These are phyloP conservation scores for Arabidopsis hybrid DNA, from an alignment of 441 rosid genomes.

Conservation along the genomic window DNA sequence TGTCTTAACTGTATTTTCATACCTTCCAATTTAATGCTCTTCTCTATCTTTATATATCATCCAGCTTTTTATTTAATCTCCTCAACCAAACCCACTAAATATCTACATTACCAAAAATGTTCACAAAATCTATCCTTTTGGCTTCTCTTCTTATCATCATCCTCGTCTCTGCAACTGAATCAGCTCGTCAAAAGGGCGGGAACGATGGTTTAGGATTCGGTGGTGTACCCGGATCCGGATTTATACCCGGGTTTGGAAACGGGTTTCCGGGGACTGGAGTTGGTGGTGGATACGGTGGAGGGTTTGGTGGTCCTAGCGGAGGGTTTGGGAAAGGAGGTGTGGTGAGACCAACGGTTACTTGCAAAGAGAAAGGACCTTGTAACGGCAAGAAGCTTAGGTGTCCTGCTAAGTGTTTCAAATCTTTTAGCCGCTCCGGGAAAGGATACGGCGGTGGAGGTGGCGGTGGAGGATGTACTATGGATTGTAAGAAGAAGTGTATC, in stretches of 20 bases:
- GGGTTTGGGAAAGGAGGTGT: slow-evolving; percentile 72
- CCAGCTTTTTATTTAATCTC: slow-evolving; percentile 6
- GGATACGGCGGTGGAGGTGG: slow-evolving; percentile 94
- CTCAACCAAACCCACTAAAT: slow-evolving; percentile 18
- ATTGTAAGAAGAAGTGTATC: slow-evolving; percentile 90
- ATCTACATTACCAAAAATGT: slow-evolving; percentile 41
- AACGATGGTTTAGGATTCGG: slow-evolving; percentile 55
- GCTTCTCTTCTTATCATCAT: slow-evolving; percentile 46
- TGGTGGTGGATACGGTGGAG: slow-evolving; percentile 80
- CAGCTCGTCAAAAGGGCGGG: slow-evolving; percentile 54
- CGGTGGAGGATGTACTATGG: slow-evolving; percentile 93
- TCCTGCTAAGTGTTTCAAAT: slow-evolving; percentile 91
- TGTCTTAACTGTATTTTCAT: slow-evolving; percentile 44
- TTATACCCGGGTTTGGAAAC: slow-evolving; percentile 61
- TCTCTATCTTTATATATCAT: slow-evolving; percentile 26
- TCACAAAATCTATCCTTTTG: slow-evolving; percentile 44
- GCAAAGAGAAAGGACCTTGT: slow-evolving; percentile 85
- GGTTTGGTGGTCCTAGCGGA: slow-evolving; percentile 81
- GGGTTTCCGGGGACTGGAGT: slow-evolving; percentile 50
- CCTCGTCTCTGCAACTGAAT: slow-evolving; percentile 42
- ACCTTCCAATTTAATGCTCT: slow-evolving; percentile 39
- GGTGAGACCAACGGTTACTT: slow-evolving; percentile 67
- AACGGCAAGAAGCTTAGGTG: slow-evolving; percentile 82
- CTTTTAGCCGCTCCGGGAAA: slow-evolving; percentile 82
- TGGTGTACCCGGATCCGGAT: slow-evolving; percentile 68